Percentiles rank a stretch among this genome's conserved stretches.
phyloP scores from a whole-genome alignment of 192 early-diverging fungal genomes.

The Chytriomyces sp. region DNA sequence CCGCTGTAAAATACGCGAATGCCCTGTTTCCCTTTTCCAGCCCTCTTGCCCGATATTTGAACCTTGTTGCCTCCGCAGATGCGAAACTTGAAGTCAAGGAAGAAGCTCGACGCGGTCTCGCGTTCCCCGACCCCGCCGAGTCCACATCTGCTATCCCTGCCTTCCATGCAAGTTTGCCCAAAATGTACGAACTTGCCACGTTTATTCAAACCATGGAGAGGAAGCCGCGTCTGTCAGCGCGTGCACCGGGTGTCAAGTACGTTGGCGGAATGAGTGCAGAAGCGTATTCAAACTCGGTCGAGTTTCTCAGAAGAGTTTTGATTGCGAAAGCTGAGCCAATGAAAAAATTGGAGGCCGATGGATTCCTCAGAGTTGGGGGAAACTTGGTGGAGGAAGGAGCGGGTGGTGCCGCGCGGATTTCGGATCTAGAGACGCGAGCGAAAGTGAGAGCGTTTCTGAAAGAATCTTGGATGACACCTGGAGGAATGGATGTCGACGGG shows the following conservation, averaged over 20 bases:
- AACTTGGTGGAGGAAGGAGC: constrained; percentile 41
- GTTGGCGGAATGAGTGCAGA: constrained; percentile 65
- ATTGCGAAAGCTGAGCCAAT: constrained; percentile 64
- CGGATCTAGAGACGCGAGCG: constrained; percentile 38
- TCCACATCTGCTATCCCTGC: background rate
- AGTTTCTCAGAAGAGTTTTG: constrained; percentile 68
- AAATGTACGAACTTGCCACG: constrained; percentile 26
- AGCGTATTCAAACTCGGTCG: constrained; percentile 64
- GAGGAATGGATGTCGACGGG: constrained; percentile 14
- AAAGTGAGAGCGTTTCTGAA: constrained; percentile 13
- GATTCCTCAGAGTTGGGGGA: constrained; percentile 33
- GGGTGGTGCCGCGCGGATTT: constrained; percentile 38
- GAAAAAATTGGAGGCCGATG: constrained; percentile 42
- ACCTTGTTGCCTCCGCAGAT: constrained; percentile 47
- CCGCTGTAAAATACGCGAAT: constrained; percentile 52
- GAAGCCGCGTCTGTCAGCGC: constrained; percentile 3
- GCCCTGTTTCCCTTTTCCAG: constrained; percentile 54
- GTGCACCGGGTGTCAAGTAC: constrained; percentile 39
- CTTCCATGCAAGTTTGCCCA: constrained; percentile 35
- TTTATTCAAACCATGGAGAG: constrained; percentile 13
- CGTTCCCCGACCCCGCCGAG: constrained; percentile 43
- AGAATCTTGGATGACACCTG: constrained; percentile 12
- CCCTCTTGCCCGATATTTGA: constrained; percentile 51
- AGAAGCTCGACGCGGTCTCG: constrained; percentile 50
- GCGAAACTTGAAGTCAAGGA: constrained; percentile 58